Conservation (phyloP, 805 yeast genomes). For the Kluyveromyces lactis region DNA sequence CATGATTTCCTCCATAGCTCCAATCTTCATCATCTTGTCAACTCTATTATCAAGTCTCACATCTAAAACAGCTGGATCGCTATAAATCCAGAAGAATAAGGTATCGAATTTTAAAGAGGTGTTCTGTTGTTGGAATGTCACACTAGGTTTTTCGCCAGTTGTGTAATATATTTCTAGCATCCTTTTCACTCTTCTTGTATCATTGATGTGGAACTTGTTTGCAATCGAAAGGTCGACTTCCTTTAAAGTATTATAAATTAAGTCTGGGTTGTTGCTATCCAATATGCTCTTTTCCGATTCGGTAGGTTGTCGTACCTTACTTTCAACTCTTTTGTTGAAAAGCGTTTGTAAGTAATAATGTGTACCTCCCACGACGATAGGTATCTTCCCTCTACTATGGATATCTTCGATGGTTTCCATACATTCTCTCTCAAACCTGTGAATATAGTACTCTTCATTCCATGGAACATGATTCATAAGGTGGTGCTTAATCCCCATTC, state of each 20-base stretch:
- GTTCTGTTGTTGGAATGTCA: conserved; percentile 57
- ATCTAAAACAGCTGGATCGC: conserved; percentile 50
- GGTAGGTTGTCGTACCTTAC: conserved; percentile 13
- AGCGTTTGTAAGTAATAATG: conserved; percentile 84
- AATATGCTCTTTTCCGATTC: conserved; percentile 36
- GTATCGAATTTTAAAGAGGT: conserved; percentile 50
- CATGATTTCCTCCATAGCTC: conserved; percentile 63
- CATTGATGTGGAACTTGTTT: conserved; percentile 85
- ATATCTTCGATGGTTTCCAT: conserved; percentile 51
- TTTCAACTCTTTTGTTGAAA: conserved; percentile 47
- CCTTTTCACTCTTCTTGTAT: conserved; percentile 64
- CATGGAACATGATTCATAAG: conserved; percentile 78
- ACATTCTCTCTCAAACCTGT: conserved; percentile 72
- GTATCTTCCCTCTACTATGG: conserved; percentile 58
- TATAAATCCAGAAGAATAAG: conserved; percentile 75
- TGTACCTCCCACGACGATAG: conserved; percentile 92
- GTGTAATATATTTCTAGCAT: conserved; percentile 72
- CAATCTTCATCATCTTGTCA: conserved; percentile 67
- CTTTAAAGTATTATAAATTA: conserved; percentile 36
- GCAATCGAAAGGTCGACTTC: conserved; percentile 65
- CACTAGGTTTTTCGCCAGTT: conserved; percentile 63
- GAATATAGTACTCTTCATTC: conserved; percentile 75
- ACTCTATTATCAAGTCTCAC: conserved; percentile 69
- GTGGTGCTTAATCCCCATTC: conserved; percentile 74
- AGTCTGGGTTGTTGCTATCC: conserved; percentile 35